Base-by-base conservation (phyloP, 83 land plant species). In the Diphasiastrum complanatum region DNA sequence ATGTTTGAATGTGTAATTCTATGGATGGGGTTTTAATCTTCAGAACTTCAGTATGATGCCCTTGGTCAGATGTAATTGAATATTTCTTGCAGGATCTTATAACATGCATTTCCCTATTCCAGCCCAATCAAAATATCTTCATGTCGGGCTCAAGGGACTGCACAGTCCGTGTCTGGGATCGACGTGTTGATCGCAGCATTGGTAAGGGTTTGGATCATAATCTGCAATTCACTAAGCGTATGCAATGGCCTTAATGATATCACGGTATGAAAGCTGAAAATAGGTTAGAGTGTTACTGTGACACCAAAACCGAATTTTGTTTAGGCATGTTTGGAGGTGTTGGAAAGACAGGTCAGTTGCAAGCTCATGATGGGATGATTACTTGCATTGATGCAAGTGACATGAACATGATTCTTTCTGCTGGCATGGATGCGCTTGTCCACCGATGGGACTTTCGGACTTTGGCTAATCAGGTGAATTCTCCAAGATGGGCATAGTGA, bases 161-260 rank as follows among this genome's bases (percentile, higher is more conserved):
- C 47, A 68, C 76, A 70, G 60, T 73, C 16, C 76, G 76, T 32
- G 65, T 73, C 8, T 73, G 76, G 76, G 76, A 73, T 68, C 56
- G 76, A 5, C 76, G 76, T 49, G 25, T 22, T 4, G 76, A 73
- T 22, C 74, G 66, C 16, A 68, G 50, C 45, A 59, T 68, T 30
- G 76, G 76, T 73, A 51, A 67, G 69, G 10, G 47, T 5, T 6
- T 40, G 43, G 8, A 16, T 40, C 16, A 40, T 40, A 16, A 40
- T 40, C 8, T 40, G 8, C 16, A 40, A 8, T 40, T 40, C 8
- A 40, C 8, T 40, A 40, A 8, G 12, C 8, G 12, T 40, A 8
- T 40, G 8, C 16, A 40, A 8, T 40, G 43, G 43, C 43, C 43
- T 16, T 16, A 8, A 40, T 40, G 8, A 40, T 40, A 40, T 40